Base-by-base conservation (phyloP, 345 rosid species). In the Salix suchowensis region DNA sequence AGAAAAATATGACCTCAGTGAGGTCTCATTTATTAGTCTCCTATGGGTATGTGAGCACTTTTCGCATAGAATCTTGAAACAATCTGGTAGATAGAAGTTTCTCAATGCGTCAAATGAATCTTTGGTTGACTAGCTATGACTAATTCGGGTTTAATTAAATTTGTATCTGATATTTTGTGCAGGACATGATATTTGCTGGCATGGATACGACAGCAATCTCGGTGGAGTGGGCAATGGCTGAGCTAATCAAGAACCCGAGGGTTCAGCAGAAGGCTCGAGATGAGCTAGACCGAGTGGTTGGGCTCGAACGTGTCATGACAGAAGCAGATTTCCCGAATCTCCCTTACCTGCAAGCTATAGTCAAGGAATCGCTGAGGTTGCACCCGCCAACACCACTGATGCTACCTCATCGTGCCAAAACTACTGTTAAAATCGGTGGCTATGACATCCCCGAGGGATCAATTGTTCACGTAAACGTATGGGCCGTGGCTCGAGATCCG, bases 121-220 rank as follows among this genome's bases (percentile, higher is more conserved):
- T 40, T 40, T 40, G 13, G 44, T 40, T 2, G 13, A 40, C 13
- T 40, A 2, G 50, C 18, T 4, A 4, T 46, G 4, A 16, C 55
- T 15, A 1, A 16, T 50, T 50, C 16, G 1, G 55, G 55, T 4
- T 16, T 16, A 15, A 4, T 48, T 48, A 50, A 50, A 14, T 6
- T 50, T 50, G 6, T 50, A 14, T 50, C 55, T 10, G 6, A 16
- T 58, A 62, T 6, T 73, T n/a, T 60, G 46, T 81, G 82, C 87
- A 92, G 98, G 97, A 94, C 80, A 94, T 94, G 98, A 91, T 94
- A 76, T 88, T 91, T 2, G 98, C 98, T 0, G 98, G 98, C 39
- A 92, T 89, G 95, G 98, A 94, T 83, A 94, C 98, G 5, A 86
- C 95, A 12, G 92, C 97, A 12, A 91, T 92, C 36, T 78, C 91